Conservation (phyloP, 176 grass and related monocot species). For the Guadua angustifolia region DNA sequence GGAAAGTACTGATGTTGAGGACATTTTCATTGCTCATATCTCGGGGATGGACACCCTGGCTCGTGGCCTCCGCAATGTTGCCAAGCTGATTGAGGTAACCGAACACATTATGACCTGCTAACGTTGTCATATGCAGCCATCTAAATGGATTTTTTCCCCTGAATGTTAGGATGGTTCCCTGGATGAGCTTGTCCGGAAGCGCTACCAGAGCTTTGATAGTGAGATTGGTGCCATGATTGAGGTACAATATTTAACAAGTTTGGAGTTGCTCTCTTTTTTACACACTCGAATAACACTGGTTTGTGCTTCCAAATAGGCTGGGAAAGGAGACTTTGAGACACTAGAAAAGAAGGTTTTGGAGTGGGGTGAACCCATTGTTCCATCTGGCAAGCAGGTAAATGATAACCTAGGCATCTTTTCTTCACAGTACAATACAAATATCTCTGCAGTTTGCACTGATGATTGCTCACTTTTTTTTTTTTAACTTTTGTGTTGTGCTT, state of each 20-base stretch:
- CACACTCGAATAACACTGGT: not conserved
- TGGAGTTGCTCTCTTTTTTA: not conserved
- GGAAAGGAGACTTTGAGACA: conserved; percentile 80
- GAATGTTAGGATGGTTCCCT: conserved; percentile 79
- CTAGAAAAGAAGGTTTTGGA: conserved; percentile 88
- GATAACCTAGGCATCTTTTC: not conserved
- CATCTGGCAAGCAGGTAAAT: conserved; percentile 88
- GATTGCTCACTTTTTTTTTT: not conserved
- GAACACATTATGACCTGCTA: conserved; percentile 14
- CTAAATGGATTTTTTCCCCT: not conserved
- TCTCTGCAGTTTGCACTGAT: not conserved
- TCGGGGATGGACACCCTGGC: conserved; percentile 96
- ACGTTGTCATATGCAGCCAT: not conserved
- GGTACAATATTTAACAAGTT: conserved; percentile 43
- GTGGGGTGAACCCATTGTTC: conserved; percentile 85
- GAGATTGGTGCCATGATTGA: conserved; percentile 79
- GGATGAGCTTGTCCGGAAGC: conserved; percentile 81
- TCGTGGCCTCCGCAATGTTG: conserved; percentile 83
- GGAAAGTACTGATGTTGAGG: conserved; percentile 97
- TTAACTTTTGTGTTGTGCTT: not conserved
- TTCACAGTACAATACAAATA: not conserved
- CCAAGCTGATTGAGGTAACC: conserved; percentile 80
- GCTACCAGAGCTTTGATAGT: conserved; percentile 94
- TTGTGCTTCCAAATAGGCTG: conserved; percentile 58
- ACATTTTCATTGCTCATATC: conserved; percentile 94